Conservation (phyloP, 2,329 filamentous ascomycete species). For the Akanthomyces dipterigenus region DNA sequence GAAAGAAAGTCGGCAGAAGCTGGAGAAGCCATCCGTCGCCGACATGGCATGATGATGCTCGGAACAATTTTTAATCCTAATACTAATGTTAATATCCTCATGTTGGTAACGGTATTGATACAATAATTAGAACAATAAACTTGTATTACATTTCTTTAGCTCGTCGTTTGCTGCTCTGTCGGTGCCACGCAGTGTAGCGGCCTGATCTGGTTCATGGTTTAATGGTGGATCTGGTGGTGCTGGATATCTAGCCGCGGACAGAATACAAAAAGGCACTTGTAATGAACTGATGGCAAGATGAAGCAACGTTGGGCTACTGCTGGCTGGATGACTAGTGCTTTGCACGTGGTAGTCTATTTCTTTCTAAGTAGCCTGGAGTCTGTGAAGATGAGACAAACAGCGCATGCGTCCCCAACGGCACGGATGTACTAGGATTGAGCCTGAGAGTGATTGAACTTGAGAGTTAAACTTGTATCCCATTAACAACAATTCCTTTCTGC, state of each 20-base stretch:
- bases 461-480: too few relatives aligned
- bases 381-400: not conserved
- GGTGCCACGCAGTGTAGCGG: too few relatives aligned
- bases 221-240: not conserved
- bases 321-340: not conserved
- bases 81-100: conserved; percentile 4
- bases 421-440: too few relatives aligned
- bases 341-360: not conserved
- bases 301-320: not conserved
- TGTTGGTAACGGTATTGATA: not conserved
- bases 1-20: conserved; percentile 52
- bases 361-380: not conserved
- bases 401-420: not conserved
- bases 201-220: not conserved
- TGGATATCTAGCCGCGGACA: not conserved
- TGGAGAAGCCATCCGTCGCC: conserved; percentile 36
- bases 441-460: too few relatives aligned
- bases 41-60: conserved; percentile 36
- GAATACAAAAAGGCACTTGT: not conserved
- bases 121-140: not conserved
- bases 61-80: not conserved
- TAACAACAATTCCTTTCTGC: not conserved
- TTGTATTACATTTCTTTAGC: too few relatives aligned
- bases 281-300: not conserved
- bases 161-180: too few relatives aligned